Conservation (phyloP, 345 rosid species). For the Hibiscus mutabilis region DNA sequence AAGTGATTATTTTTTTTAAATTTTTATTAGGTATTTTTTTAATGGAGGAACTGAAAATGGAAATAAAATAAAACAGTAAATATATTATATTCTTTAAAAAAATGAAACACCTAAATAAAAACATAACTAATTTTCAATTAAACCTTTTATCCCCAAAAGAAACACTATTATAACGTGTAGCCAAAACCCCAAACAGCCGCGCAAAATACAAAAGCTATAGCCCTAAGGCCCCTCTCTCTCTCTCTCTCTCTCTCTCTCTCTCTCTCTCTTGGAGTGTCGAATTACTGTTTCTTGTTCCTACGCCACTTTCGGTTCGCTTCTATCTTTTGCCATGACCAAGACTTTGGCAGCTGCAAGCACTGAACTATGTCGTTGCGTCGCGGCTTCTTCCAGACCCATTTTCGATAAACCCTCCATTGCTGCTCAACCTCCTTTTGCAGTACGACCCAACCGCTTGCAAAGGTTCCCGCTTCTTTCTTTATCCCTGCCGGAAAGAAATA, state of each 20-base stretch:
- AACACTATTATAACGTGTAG: no score
- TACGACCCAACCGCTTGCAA: not conserved
- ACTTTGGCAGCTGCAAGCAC: constrained; percentile 12
- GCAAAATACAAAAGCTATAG: not conserved
- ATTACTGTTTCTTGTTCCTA: not conserved
- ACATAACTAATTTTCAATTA: no score
- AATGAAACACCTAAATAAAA: no score
- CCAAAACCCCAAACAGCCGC: not conserved
- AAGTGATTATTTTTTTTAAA: no score
- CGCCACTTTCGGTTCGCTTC: not conserved
- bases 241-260: no score
- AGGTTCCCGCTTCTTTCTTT: not conserved
- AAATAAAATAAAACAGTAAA: no score
- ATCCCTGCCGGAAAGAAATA: not conserved
- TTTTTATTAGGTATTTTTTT: no score
- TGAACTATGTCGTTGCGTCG: constrained; percentile 7
- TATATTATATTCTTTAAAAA: no score
- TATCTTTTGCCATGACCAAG: constrained; percentile 3
- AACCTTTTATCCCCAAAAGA: no score
- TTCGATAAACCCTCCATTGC: not conserved
- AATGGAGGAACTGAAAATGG: no score
- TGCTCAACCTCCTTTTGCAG: not conserved
- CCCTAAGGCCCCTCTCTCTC: no score
- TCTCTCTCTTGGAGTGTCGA: not conserved
- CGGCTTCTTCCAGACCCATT: not conserved